phyloP scores from a whole-genome alignment of 345 rosid genomes.

The Syzygium aqueum region DNA sequence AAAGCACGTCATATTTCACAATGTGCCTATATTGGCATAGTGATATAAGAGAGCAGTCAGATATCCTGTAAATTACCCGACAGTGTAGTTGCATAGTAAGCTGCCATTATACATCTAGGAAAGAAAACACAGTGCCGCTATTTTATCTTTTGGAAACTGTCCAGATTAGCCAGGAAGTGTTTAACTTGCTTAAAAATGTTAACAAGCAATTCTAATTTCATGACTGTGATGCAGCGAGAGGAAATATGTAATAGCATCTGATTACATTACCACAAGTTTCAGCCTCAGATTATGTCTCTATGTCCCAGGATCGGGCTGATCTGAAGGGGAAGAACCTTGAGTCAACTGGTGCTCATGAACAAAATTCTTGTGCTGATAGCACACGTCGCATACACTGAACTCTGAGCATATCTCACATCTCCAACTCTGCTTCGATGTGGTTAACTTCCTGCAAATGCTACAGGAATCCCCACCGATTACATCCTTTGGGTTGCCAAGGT shows the following conservation, averaged over 20 bases:
- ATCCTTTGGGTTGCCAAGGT: slow-evolving; percentile 23
- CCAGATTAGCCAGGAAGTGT: not conserved
- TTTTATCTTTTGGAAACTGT: not conserved
- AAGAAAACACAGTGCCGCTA: not conserved
- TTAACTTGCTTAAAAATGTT: not conserved
- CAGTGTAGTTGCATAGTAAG: not conserved
- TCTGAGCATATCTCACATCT: slow-evolving; percentile 22
- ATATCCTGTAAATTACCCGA: not conserved
- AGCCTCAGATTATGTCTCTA: not conserved
- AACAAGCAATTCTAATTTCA: not conserved
- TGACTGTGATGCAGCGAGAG: not conserved
- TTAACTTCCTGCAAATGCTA: slow-evolving; percentile 27
- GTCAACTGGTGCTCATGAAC: slow-evolving; percentile 18
- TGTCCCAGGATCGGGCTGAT: not conserved
- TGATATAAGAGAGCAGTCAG: not conserved
- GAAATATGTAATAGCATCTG: not conserved
- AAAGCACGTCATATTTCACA: not conserved
- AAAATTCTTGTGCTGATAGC: slow-evolving; percentile 14
- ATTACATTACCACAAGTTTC: not conserved
- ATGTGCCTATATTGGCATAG: not conserved
- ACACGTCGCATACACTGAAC: slow-evolving; percentile 26
- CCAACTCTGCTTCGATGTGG: slow-evolving; percentile 12
- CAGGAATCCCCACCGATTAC: slow-evolving; percentile 11
- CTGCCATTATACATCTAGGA: not conserved
- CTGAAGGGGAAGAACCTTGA: slow-evolving; percentile 1